These are phyloP conservation scores for Populus nigra DNA, from an alignment of 345 rosid genomes.

Conservation along the genomic window DNA sequence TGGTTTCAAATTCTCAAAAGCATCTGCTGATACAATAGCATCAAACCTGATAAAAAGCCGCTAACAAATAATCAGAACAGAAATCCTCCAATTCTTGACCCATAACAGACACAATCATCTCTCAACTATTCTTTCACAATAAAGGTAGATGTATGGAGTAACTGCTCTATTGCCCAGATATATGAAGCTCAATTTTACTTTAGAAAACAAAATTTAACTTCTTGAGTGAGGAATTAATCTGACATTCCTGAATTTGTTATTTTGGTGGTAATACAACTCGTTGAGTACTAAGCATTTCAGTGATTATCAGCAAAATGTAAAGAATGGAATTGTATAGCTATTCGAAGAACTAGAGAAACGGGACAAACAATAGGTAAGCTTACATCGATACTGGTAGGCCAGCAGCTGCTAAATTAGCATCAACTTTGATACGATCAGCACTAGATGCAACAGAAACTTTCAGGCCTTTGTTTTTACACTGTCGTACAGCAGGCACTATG, in stretches of 20 bases:
- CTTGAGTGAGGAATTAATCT: too few species aligned
- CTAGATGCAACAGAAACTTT: conserved; percentile 97
- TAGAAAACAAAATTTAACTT: too few species aligned
- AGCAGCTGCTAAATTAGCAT: conserved; percentile 93
- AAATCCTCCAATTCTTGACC: background rate
- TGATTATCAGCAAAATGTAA: background rate
- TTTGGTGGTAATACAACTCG: background rate
- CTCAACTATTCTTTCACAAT: background rate
- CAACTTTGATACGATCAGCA: conserved; percentile 93
- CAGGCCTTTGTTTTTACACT: conserved; percentile 85
- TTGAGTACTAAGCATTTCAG: background rate
- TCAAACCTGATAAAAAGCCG: conserved; percentile 63
- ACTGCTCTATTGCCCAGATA: background rate
- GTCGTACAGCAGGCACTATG: conserved; percentile 16
- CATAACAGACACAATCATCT: background rate
- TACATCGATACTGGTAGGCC: conserved; percentile 67
- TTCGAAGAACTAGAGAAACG: background rate
- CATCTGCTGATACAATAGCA: conserved; percentile 96
- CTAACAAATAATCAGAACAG: conserved; percentile 15
- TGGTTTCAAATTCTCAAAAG: conserved; percentile 95
- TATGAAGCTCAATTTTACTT: background rate
- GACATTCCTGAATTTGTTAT: background rate
- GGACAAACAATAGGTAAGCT: conserved; percentile 20
- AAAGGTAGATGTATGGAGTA: background rate
- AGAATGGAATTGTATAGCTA: background rate